These are phyloP conservation scores for Pseudoscleropodium purum DNA, from an alignment of 225 moss, liverwort and hornwort genomes.

Conservation along the genomic window DNA sequence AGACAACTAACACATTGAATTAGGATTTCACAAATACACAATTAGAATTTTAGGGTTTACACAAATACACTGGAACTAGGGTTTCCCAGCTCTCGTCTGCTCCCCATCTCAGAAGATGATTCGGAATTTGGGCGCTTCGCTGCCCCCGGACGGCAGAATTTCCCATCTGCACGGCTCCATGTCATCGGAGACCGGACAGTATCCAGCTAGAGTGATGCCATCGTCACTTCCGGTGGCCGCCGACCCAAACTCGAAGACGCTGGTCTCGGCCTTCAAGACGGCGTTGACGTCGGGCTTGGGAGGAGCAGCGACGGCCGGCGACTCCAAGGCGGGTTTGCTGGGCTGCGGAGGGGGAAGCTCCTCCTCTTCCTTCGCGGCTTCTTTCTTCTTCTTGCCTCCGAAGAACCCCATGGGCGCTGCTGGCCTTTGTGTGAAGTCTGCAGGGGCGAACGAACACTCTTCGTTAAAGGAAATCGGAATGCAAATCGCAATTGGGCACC, in stretches of 20 bases:
- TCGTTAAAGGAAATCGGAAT: neutral
- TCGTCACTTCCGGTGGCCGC: slow-evolving; percentile 39
- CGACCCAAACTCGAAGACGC: slow-evolving; percentile 89
- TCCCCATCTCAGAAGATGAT: slow-evolving; percentile 56
- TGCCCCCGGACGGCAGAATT: slow-evolving; percentile 61
- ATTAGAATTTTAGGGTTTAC: neutral
- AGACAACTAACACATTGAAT: neutral
- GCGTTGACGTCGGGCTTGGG: slow-evolving; percentile 23
- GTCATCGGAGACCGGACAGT: slow-evolving; percentile 90
- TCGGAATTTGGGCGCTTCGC: slow-evolving; percentile 83
- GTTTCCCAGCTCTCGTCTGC: neutral
- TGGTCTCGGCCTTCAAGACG: slow-evolving; percentile 47
- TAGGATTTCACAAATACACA: neutral
- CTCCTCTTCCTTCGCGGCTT: neutral
- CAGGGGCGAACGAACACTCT: neutral
- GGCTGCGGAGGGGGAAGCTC: slow-evolving; percentile 28
- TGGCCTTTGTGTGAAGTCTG: neutral
- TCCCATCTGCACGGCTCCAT: slow-evolving; percentile 99
- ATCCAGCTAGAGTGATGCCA: slow-evolving; percentile 75
- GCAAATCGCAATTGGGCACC: neutral
- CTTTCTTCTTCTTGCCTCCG: slow-evolving; percentile 41
- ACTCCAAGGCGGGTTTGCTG: slow-evolving; percentile 44
- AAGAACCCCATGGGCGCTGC: slow-evolving; percentile 29
- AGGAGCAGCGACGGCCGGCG: slow-evolving; percentile 11
- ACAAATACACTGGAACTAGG: neutral